Evolutionary conservation across 202 grass and related monocot genomes (phyloP).

Genomic region (Carex sylvatica): DNA sequence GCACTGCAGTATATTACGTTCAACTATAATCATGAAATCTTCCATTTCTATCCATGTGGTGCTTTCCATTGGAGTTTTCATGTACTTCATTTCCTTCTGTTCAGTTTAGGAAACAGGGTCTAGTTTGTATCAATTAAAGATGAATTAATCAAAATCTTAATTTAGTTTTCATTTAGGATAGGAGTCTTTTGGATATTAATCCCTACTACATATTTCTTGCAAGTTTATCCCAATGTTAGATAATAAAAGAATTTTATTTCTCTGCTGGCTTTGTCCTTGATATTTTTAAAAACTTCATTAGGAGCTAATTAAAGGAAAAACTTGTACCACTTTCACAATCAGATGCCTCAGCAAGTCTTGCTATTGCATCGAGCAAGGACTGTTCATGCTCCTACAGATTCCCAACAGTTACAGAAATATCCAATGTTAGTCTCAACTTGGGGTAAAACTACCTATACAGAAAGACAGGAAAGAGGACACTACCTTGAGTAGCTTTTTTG

Average conservation of each 20-base stretch:
- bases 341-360: conserved; percentile 72
- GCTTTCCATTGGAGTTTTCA: conserved; percentile 20
- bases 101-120: conserved; percentile 3
- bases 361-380: conserved; percentile 82
- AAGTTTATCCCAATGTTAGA: not conserved
- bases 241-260: conserved; percentile 5
- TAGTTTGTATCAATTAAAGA: not conserved
- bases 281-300: not conserved
- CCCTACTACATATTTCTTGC: not conserved
- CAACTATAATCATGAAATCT: conserved; percentile 14
- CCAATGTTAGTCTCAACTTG: not conserved
- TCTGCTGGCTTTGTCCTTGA: not conserved
- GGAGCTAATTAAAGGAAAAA: not conserved
- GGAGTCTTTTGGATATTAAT: not conserved
- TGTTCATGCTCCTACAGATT: conserved; percentile 79
- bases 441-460: not conserved
- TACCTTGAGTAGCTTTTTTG: conserved; percentile 76
- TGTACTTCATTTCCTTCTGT: conserved; percentile 26
- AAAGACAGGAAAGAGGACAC: conserved; percentile 1
- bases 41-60: conserved; percentile 17
- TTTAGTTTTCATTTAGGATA: not conserved
- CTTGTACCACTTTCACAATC: conserved; percentile 86
- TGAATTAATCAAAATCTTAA: not conserved
- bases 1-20: not conserved
- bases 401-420: conserved; percentile 3